Evolutionary conservation across 192 early-diverging fungal species (phyloP).

Genomic region (Backusella psychrophila): DNA sequence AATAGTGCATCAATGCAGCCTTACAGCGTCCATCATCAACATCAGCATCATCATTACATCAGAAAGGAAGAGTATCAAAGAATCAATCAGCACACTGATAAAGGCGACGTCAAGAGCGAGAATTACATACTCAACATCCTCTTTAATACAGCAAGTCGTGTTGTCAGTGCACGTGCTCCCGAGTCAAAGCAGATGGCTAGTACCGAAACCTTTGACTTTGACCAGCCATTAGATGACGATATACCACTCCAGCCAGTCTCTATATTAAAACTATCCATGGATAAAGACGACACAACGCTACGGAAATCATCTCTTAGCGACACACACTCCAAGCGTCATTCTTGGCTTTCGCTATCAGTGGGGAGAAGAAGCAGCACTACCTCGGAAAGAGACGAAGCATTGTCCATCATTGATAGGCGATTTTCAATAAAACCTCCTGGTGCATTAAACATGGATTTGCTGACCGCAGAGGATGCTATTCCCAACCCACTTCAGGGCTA

Average conservation of each 20-base stretch:
- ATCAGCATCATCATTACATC: neutral
- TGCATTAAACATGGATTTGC: neutral
- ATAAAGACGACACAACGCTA: neutral
- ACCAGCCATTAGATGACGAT: neutral
- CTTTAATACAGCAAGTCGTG: constrained; percentile 13
- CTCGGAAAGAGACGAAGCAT: neutral
- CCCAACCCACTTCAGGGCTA: constrained; percentile 33
- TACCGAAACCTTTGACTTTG: neutral
- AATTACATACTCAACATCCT: neutral
- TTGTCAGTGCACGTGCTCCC: constrained; percentile 14
- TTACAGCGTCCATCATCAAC: neutral
- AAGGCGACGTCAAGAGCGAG: neutral
- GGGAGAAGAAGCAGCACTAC: neutral
- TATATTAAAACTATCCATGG: neutral
- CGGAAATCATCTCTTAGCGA: neutral
- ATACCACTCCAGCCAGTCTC: neutral
- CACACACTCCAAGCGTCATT: neutral
- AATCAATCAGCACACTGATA: neutral
- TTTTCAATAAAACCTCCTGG: neutral
- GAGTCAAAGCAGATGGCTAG: constrained; percentile 13
- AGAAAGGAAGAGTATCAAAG: neutral
- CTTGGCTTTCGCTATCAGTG: neutral
- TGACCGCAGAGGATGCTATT: neutral
- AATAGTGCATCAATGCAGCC: constrained; percentile 13
- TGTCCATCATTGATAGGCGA: neutral